A percentile compares a stretch with the other conserved stretches of the same genome.
phyloP scores from a whole-genome alignment of 768 basidiomycete species.

The Paxillus involutus region DNA sequence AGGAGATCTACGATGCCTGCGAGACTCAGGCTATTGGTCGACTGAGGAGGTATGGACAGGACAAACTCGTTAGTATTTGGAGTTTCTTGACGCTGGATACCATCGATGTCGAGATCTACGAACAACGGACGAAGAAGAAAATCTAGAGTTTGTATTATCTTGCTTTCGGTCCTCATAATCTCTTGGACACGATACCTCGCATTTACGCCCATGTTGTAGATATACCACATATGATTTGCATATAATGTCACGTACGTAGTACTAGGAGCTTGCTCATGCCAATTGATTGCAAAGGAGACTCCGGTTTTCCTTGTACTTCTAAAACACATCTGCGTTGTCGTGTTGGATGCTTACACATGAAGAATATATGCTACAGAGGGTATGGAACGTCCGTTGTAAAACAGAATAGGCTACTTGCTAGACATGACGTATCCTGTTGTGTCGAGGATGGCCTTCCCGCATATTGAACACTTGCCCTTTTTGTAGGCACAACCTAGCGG shows the following conservation, averaged over 20 bases:
- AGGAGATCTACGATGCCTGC: constrained; percentile 83
- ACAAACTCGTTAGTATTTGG: constrained; percentile 78
- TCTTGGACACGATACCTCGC: constrained; percentile 1
- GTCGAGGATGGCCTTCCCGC: constrained; percentile 84
- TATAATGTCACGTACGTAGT: not conserved
- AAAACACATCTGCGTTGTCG: not conserved
- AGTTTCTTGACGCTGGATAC: constrained; percentile 84
- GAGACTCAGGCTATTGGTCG: constrained; percentile 85
- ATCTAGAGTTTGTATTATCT: constrained; percentile 17
- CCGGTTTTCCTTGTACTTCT: too few relatives aligned
- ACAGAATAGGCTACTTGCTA: constrained; percentile 51
- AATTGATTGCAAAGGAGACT: not conserved
- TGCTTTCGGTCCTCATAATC: not conserved
- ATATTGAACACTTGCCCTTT: constrained; percentile 85
- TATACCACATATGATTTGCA: not conserved
- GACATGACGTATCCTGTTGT: constrained; percentile 86
- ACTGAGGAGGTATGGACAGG: constrained; percentile 80
- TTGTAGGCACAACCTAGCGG: constrained; percentile 79
- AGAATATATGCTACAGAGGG: constrained; percentile 19
- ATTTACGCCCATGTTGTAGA: not conserved
- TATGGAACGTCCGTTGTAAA: constrained; percentile 14
- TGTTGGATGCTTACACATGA: not conserved
- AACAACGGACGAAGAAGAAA: constrained; percentile 41
- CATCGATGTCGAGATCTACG: constrained; percentile 84
- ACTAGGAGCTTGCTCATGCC: not conserved